Base-by-base conservation (phyloP, 805 yeast species). In the Debaryomyces prosopidis region DNA sequence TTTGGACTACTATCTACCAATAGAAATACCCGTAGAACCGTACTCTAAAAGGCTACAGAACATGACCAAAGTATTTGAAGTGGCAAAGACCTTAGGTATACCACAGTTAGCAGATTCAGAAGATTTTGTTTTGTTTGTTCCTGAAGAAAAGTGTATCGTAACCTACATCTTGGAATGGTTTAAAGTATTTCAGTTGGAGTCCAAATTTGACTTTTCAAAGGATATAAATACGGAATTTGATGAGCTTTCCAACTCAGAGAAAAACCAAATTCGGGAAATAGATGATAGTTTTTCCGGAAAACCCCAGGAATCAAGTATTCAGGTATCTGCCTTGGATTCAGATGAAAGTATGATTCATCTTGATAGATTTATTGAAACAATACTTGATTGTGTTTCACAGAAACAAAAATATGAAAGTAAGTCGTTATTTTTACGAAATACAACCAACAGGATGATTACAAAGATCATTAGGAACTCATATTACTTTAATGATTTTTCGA, bases 151-250 rank as follows among this genome's bases (percentile, higher is more conserved):
- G 50, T 73, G 83, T 34, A 68, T 84, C 12, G 71, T 83, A 51
- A 75, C 84, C 14, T 83, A 80, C 55, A 60, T 82, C 9, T 74
- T 84, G 11, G 78, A 82, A 53, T 79, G 84, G 82, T 82, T 73
- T 61, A 80, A 78, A 44, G 50, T 48, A 19, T 67, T 70, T 47
- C 71, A 67, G 45, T 28, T 48, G 26, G 50, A 46, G 11, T 42
- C 26, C 12, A 14, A 36, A 16, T 16, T 20, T 16, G 32, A 38
- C 14, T 40, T 23, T 11, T 44, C 40, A 10, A 37, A 10, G 12
- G 38, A 16, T 17, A 26, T 6, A 11, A 15, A 10, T 3, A 19
- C 23, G 17, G 46, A 40, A 23, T 35, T 32, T 16, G 46, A 40
- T 11, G 33, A 30, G 6, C 44, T 27, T 17, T 2, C 5, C n/a